Percentiles rank a stretch among this genome's conserved stretches.
Evolutionary conservation across 2,329 filamentous ascomycete genomes (phyloP).

Genomic region (Colletotrichum filicis): DNA sequence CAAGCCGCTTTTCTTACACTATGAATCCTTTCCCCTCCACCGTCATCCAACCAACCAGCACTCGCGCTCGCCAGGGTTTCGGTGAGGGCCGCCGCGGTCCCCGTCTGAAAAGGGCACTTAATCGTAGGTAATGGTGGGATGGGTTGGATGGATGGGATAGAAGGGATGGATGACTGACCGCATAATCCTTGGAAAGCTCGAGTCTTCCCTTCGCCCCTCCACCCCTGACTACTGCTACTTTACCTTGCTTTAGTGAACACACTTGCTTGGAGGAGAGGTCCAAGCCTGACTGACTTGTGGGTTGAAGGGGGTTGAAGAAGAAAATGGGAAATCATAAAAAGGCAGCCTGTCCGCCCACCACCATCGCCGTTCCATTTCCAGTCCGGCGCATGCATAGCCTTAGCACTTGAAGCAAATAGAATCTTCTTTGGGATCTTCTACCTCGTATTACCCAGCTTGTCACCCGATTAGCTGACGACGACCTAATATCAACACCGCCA

Average conservation of each 20-base stretch:
- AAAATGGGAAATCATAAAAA: slow-evolving; percentile 30
- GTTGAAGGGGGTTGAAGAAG: background rate
- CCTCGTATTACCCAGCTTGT: background rate
- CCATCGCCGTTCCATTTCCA: background rate
- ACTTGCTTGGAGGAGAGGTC: slow-evolving; percentile 2
- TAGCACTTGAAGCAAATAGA: slow-evolving; percentile 24
- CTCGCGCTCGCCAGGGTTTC: slow-evolving; percentile 6
- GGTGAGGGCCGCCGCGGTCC: slow-evolving; percentile 16
- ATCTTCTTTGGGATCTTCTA: slow-evolving; percentile 24
- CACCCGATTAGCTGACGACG: background rate
- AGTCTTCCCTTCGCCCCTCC: background rate
- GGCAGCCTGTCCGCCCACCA: slow-evolving; percentile 21
- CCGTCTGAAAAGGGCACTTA: slow-evolving; percentile 16
- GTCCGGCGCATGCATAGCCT: slow-evolving; percentile 3
- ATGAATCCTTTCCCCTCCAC: background rate
- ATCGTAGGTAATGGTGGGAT: background rate
- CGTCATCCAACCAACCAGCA: slow-evolving; percentile 15
- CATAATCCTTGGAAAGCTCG: slow-evolving; percentile 17
- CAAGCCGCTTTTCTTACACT: slow-evolving; percentile 7
- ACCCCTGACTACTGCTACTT: background rate
- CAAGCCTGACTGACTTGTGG: slow-evolving; percentile 1
- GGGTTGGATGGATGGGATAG: slow-evolving; percentile 9
- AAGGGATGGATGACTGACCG: slow-evolving; percentile 21
- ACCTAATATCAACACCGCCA: background rate
- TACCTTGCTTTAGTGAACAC: background rate